Percentiles rank a stretch among this genome's conserved stretches.
These are phyloP conservation scores for Suillus subluteus DNA, from an alignment of 768 basidiomycete genomes.

Conservation along the genomic window DNA sequence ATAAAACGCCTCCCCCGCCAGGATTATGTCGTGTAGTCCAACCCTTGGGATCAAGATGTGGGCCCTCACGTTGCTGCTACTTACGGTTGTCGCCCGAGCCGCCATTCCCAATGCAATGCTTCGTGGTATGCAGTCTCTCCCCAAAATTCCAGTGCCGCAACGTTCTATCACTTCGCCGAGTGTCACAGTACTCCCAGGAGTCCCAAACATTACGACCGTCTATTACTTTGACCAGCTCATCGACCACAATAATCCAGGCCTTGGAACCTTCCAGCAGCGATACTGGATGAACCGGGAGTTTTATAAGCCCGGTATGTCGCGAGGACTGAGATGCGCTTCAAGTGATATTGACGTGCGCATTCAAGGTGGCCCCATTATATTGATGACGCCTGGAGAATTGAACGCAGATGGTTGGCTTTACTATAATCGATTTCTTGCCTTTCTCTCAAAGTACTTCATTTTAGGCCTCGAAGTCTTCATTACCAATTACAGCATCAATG, in stretches of 20 bases:
- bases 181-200: neutral
- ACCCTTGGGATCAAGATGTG: neutral
- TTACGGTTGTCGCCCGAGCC: neutral
- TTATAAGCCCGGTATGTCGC: neutral
- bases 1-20: neutral
- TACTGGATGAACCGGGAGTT: neutral
- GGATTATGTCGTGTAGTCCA: neutral
- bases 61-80: neutral
- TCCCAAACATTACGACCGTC: neutral
- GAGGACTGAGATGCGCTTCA: neutral
- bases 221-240: neutral
- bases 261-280: neutral
- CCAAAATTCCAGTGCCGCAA: neutral
- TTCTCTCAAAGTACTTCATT: neutral
- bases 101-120: neutral
- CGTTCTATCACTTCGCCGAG: neutral
- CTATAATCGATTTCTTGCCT: neutral
- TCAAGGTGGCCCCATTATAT: neutral
- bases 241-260: neutral
- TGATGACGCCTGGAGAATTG: neutral
- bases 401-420: neutral
- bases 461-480: constrained; percentile 50
- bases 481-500: constrained; percentile 65
- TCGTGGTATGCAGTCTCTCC: neutral
- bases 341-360: neutral